Evolutionary conservation across 2,329 filamentous ascomycete species (phyloP), one percentile per base, ranked within the genome.

Genomic region (Epichloe brachyelytri): DNA sequence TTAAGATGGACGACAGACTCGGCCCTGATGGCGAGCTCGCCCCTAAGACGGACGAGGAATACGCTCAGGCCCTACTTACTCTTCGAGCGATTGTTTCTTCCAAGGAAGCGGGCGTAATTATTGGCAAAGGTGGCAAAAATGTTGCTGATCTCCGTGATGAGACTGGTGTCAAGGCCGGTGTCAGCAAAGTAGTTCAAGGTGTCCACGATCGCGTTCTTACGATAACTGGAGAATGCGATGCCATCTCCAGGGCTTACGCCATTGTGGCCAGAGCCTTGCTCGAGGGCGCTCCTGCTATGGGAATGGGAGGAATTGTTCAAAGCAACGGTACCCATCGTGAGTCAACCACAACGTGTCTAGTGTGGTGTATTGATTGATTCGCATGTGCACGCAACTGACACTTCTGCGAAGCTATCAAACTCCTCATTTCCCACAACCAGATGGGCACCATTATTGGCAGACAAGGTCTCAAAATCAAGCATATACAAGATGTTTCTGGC

Each of bases 391-490:
- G 4, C 6, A 22, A 38, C 48, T 51, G 40, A 53, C 14, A 30
- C n/a, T 3, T 12, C 44, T 30, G 15, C 54, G 20, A 59, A 98
- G 93, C 93, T 55, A 87, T 98, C 68, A 95, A 95, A 65, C 83
- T 98, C 34, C 84, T 98, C 66, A 97, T 98, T 69, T 98, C 93
- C 36, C 91, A 98, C 75, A 97, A 97, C 69, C 93, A 98, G 72
- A 98, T 98, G 93, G 93, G 93, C 56, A 98, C 93, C 62, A 96
- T 98, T 72, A 98, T 98, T 65, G 93, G 93, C 62, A 83, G 89
- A 58, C 87, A 94, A 68, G 93, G 93, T 53, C 78, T 96, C 59
- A 98, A 97, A 77, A 98, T 98, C 77, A 98, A 98, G 79, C 88
- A 96, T 68, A 98, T 98, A 60, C 93, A 98, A 68, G 93, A 98